Evolutionary conservation across 169 alveolate genomes (phyloP), one percentile per base, ranked within the genome.

Genomic region (Blepharisma undulans): DNA sequence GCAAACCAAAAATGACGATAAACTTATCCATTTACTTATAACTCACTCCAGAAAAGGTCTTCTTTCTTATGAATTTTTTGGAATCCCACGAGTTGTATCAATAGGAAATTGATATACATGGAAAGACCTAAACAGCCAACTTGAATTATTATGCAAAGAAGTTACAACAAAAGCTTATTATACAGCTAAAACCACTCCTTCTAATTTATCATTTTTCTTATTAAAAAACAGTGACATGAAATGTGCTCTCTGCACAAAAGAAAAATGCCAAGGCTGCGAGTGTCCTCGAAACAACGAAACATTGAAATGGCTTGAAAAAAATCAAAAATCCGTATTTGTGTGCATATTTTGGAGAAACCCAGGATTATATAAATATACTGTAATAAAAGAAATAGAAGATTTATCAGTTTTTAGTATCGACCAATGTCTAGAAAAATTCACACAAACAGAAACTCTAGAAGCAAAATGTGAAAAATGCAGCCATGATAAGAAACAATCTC

Each of bases 361-460:
- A 22, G 33, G 27, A n/a, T 18, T 32, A 16, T 32, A 25, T 10
- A 82, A 30, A 4, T 22, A 82, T 22, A 14, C 12, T 21, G 8
- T 21, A 1, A 22, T 82, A 19, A 30, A 82, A 22, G 89, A 82
- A 21, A n/a, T 22, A n/a, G 89, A 82, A 25, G 77, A 48, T 25
- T 21, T 36, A 21, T 36, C 61, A 34, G 80, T 32, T 36, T 86
- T 21, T 72, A 22, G 84, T 86, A 86, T 86, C 1, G 27, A 27
- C 66, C 66, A 72, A 27, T 86, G 91, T 48, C 32, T 86, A 12
- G 72, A 25, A 19, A 72, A 86, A 30, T 86, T 66, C 34, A 32
- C 84, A 3, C 32, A 86, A 36, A 21, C 27, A 10, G 91, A 86
- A 86, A 86, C 59, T 66, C 27, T 86, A 25, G 91, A 86, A 25